phyloP scores from a whole-genome alignment of 164 flowering plant genomes.

The Kalanchoe fedtschenkoi region DNA sequence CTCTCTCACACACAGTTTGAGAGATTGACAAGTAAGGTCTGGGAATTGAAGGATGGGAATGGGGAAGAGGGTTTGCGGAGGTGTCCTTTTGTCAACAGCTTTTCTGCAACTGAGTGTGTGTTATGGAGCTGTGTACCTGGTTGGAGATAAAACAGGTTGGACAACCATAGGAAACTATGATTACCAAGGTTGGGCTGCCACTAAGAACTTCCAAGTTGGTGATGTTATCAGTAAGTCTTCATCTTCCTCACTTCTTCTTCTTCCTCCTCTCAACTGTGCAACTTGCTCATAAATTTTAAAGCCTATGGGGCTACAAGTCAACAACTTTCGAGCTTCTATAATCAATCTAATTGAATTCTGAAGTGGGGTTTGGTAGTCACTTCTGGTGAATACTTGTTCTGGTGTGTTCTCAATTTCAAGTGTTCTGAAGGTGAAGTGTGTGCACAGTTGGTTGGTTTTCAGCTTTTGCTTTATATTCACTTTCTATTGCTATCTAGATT shows the following conservation, averaged over 20 bases:
- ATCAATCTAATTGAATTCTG: neutral
- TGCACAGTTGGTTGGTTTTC: neutral
- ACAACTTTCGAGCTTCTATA: neutral
- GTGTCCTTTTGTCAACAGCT: neutral
- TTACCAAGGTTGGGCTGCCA: conserved; percentile 49
- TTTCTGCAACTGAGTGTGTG: neutral
- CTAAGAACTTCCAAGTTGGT: conserved; percentile 43
- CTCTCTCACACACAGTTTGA: neutral
- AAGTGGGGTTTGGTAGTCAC: conserved; percentile 1
- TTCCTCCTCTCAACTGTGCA: neutral
- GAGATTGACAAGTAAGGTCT: neutral
- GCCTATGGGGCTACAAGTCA: neutral
- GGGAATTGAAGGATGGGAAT: neutral
- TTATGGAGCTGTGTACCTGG: conserved; percentile 28
- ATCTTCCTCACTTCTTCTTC: neutral
- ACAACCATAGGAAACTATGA: conserved; percentile 36
- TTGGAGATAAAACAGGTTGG: conserved; percentile 65
- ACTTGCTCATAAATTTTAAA: neutral
- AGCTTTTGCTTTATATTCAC: neutral
- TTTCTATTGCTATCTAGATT: neutral
- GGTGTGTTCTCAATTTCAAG: neutral
- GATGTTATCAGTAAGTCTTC: conserved; percentile 35
- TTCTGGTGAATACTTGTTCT: neutral
- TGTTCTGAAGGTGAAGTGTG: neutral
- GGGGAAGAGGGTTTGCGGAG: neutral